Evolutionary conservation across 805 yeast genomes (phyloP).

Genomic region (Candida caryicola): DNA sequence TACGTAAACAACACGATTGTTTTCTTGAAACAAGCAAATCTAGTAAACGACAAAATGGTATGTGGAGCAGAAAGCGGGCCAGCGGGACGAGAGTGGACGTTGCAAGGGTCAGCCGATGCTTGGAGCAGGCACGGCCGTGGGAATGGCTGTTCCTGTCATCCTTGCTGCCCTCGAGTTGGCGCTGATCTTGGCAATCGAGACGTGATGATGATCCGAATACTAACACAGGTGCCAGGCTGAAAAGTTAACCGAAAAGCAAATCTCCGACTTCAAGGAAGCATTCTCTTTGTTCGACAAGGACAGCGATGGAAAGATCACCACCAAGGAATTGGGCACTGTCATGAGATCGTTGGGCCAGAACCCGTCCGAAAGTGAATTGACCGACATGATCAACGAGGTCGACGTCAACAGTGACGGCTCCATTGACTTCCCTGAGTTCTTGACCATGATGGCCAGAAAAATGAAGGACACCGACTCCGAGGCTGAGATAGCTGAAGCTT

Average conservation of each 20-base stretch:
- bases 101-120: too few relatives aligned
- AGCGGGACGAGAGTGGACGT: background rate
- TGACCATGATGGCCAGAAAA: constrained; percentile 50
- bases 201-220: too few relatives aligned
- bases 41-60: constrained; percentile 1
- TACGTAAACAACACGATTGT: constrained; percentile 4
- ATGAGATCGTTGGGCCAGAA: constrained; percentile 99
- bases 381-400: constrained; percentile 96
- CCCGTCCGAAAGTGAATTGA: constrained; percentile 93
- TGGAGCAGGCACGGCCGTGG: too few relatives aligned
- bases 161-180: too few relatives aligned
- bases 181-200: too few relatives aligned
- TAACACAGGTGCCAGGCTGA: constrained; percentile 66
- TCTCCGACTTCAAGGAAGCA: constrained; percentile 96
- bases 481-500: constrained; percentile 96
- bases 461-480: constrained; percentile 96
- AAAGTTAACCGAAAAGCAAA: constrained; percentile 92
- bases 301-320: constrained; percentile 94
- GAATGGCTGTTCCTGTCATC: too few relatives aligned
- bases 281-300: constrained; percentile 96
- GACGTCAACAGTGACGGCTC: constrained; percentile 92
- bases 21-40: background rate
- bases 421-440: constrained; percentile 47
- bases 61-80: background rate
- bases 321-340: constrained; percentile 93